Percentiles rank a stretch among this genome's conserved stretches.
Evolutionary conservation across 2,329 filamentous ascomycete species (phyloP).

Genomic region (Neonectria sp.): DNA sequence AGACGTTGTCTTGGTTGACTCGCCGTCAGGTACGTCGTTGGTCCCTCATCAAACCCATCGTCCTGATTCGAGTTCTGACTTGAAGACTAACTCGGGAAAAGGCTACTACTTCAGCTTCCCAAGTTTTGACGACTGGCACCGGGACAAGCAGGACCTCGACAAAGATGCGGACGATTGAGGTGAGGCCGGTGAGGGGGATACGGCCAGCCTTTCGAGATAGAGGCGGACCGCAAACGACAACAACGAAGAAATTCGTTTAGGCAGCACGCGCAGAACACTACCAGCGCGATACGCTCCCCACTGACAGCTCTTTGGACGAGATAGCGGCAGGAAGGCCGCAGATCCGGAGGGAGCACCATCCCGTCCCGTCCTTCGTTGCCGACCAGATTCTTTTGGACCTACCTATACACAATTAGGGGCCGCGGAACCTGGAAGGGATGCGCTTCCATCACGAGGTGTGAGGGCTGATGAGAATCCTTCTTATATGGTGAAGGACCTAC

Average conservation of each 20-base stretch:
- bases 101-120: constrained; percentile 80
- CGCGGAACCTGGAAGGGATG: constrained; percentile 28
- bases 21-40: constrained; percentile 46
- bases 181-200: constrained; percentile 22
- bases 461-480: constrained; percentile 31
- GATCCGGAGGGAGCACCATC: constrained; percentile 30
- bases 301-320: constrained; percentile 32
- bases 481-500: constrained; percentile 31
- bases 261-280: constrained; percentile 25
- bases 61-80: constrained; percentile 35
- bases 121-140: constrained; percentile 78
- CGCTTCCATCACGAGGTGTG: constrained; percentile 34
- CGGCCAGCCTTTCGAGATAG: constrained; percentile 29
- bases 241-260: constrained; percentile 29
- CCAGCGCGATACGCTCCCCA: constrained; percentile 20
- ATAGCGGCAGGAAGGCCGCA: constrained; percentile 36
- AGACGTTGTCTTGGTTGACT: constrained; percentile 44
- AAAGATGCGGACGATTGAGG: constrained; percentile 47
- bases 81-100: constrained; percentile 52
- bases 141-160: constrained; percentile 49
- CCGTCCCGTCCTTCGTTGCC: constrained; percentile 29
- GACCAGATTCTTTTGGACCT: constrained; percentile 19
- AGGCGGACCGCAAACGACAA: constrained; percentile 26
- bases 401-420: constrained; percentile 16
- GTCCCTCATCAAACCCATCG: neutral